Evolutionary conservation across 2,329 filamentous ascomycete species (phyloP), one percentile per base, ranked within the genome.

Genomic region (Monilinia laxa): DNA sequence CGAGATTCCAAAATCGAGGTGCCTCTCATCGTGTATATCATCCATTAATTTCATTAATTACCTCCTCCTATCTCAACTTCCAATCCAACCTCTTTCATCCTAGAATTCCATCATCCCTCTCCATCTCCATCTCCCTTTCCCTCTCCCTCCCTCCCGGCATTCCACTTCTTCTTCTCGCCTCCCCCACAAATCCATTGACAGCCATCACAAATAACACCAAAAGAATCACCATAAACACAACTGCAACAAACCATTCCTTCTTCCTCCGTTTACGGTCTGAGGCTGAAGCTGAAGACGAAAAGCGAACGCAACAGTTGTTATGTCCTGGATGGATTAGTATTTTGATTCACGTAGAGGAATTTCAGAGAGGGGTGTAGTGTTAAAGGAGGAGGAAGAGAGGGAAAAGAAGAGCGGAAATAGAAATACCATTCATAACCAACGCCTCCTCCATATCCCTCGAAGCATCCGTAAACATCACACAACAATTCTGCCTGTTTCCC

Each of bases 381-480:
- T 20, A 55, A 10, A 12, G 18, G 40, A 10, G 12, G 11, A 16
- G 47, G 11, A 4, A 4, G 18, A n/a, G 23, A 23, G 16, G 9
- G 25, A 11, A 5, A 47, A 6, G 38, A 4, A 23, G 18, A 28
- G 11, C 20, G 11, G 23, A 18, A n/a, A 62, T 28, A 28, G 28
- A 62, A 11, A 40, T 59, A 58, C 63, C 45, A 57, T 57, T 64
- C 40, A 45, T 55, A 4, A 64, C 20, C 6, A 64, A 35, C 9
- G 35, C 52, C 16, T 64, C 62, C 16, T 65, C 73, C 18, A 73
- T 52, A 66, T 73, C 73, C 3, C 70, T 70, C 11, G 69, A 69
- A 9, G 70, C 70, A 62, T 73, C 72, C 0, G 68, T 71, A 58
- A 74, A 75, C 5, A 64, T 65, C 16, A 75, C 70, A 56, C 73